Evolutionary conservation across 306 rosid species (phyloP).

Genomic region (Sophora flavescens): DNA sequence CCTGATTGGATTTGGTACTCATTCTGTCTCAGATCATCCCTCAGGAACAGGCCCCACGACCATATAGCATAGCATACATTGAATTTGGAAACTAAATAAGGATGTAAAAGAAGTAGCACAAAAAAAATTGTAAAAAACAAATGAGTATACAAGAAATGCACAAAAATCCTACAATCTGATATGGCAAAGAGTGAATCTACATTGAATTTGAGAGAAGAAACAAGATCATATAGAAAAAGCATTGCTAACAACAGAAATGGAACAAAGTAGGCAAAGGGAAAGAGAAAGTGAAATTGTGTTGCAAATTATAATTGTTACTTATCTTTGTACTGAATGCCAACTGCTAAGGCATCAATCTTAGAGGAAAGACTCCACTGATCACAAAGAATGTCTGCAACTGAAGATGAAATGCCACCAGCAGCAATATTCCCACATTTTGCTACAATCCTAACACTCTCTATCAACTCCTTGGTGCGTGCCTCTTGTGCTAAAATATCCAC

Average conservation of each 20-base stretch:
- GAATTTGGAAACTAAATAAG: no score
- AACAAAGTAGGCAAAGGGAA: constrained; percentile 17
- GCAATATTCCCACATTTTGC: constrained; percentile 68
- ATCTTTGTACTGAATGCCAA: constrained; percentile 46
- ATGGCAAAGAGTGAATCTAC: constrained; percentile 35
- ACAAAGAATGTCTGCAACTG: constrained; percentile 54
- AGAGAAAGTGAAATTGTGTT: constrained; percentile 1
- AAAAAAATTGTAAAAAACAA: no score
- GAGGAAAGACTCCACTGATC: constrained; percentile 82
- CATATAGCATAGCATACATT: no score
- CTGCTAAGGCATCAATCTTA: constrained; percentile 52
- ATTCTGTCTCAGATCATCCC: background rate
- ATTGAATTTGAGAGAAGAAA: constrained; percentile 37
- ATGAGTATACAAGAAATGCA: background rate
- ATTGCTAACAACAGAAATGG: constrained; percentile 1
- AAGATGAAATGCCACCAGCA: constrained; percentile 47
- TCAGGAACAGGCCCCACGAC: no score
- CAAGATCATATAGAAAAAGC: constrained; percentile 32
- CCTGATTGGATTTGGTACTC: constrained; percentile 22
- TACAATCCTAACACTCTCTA: constrained; percentile 78
- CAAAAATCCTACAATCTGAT: constrained; percentile 37
- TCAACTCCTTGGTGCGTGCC: constrained; percentile 68
- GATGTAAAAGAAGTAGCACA: background rate
- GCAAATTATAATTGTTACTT: constrained; percentile 26
- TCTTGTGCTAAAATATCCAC: constrained; percentile 79